These are phyloP conservation scores for Oryza meyeriana DNA, from an alignment of 176 grass and related monocot genomes.

Conservation along the genomic window DNA sequence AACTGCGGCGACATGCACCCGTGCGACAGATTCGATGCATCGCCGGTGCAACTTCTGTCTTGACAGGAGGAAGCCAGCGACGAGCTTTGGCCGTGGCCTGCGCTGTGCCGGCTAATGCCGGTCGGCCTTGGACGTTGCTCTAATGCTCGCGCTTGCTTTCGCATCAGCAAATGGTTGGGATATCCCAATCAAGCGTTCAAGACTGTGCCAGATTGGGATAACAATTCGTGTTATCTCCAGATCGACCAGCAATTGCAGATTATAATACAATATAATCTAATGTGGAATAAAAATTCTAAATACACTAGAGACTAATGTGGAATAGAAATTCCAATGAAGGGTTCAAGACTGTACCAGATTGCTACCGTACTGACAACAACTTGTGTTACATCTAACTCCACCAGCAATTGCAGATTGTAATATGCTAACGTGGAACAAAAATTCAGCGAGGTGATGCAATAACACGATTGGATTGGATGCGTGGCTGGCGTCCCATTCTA, in stretches of 20 bases:
- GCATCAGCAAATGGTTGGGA: neutral
- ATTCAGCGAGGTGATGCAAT: neutral
- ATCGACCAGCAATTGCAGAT: neutral
- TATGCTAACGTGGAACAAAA: neutral
- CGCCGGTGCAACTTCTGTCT: conserved; percentile 26
- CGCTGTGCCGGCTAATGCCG: neutral
- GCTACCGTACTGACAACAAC: neutral
- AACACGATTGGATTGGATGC: neutral
- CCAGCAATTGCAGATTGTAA: neutral
- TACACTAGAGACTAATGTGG: too few relatives aligned
- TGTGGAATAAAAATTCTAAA: neutral
- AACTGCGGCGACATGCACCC: neutral
- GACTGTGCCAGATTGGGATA: neutral
- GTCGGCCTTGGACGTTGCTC: neutral
- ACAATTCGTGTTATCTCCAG: neutral
- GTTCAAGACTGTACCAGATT: neutral
- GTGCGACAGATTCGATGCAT: neutral
- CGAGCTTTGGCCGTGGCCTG: neutral
- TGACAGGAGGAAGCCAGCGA: neutral
- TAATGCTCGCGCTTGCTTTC: neutral
- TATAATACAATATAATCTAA: neutral
- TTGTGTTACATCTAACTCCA: neutral
- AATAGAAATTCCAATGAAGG: too few relatives aligned
- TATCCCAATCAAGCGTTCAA: neutral
- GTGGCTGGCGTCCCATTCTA: neutral